phyloP scores from a whole-genome alignment of 176 grass and related monocot species.

The Cenchrus fungigraminus region DNA sequence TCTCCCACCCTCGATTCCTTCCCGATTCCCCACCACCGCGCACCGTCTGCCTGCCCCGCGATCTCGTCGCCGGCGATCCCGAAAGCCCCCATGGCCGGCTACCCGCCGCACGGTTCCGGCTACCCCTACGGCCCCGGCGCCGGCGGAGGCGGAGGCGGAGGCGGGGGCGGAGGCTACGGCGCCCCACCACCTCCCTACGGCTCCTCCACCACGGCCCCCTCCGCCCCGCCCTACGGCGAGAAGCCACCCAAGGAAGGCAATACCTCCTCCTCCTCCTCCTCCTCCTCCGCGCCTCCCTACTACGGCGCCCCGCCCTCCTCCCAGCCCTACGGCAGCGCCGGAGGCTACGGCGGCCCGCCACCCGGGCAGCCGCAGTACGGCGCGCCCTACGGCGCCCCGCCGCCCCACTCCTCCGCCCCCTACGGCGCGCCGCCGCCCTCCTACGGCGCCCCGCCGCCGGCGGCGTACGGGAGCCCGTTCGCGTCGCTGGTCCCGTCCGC shows the following conservation, averaged over 20 bases:
- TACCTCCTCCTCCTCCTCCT: background rate
- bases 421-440: background rate
- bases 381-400: slow-evolving; percentile 29
- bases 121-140: slow-evolving; percentile 39
- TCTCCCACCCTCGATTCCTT: background rate
- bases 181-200: slow-evolving; percentile 25
- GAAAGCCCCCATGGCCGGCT: slow-evolving; percentile 15
- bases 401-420: slow-evolving; percentile 8
- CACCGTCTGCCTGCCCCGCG: background rate
- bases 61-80: no score
- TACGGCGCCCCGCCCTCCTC: slow-evolving; percentile 34
- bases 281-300: background rate
- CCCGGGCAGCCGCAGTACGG: slow-evolving; percentile 15
- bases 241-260: slow-evolving; percentile 60
- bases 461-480: slow-evolving; percentile 59
- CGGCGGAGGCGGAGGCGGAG: background rate
- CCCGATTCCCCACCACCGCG: background rate
- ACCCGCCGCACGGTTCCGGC: slow-evolving; percentile 35
- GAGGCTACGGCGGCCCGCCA: slow-evolving; percentile 12
- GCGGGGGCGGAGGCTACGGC: slow-evolving; percentile 11
- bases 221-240: slow-evolving; percentile 40
- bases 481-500: slow-evolving; percentile 66
- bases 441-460: background rate
- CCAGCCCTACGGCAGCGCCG: slow-evolving; percentile 13
- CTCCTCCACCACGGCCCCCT: background rate